Base-by-base conservation (phyloP, 768 basidiomycete species). In the Podaxis rugospora region DNA sequence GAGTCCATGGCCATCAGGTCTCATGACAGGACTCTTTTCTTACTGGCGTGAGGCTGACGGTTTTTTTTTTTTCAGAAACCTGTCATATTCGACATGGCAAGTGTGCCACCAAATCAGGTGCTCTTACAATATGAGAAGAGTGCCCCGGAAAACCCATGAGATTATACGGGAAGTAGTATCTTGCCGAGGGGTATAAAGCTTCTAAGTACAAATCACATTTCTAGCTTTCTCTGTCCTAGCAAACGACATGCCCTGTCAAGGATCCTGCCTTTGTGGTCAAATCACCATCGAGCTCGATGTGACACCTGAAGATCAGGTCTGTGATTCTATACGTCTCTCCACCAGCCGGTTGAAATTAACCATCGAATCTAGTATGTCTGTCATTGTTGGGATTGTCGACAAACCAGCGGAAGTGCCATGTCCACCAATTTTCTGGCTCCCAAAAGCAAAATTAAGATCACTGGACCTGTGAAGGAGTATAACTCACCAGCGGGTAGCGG, bases 351-450 rank as follows among this genome's bases (percentile, higher is more conserved):
- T 16, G 21, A 7, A 16, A 7, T 18, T 55, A n/a, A 32, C 7
- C 4, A 5, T 23, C 16, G 36, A 7, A 3, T 5, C 6, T 10
- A 55, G 73, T 66, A 74, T 44, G 35, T 72, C 35, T 76, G 75
- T 60, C 74, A 76, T 65, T 76, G 75, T 67, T 53, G 51, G 23
- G 75, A 76, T 59, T 75, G 75, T 66, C 68, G 67, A 36, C 68
- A 72, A 54, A 73, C 74, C 35, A 73, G 71, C 54, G 75, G 75
- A n/a, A 74, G 73, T 50, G 74, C 72, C 0, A 74, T 72, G 66
- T 71, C 70, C 68, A 73, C 74, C 62, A 75, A 74, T 64, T 62
- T 76, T 59, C 70, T 75, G 28, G 71, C 68, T 16, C 70, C 70
- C 5, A 67, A 74, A 61, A 72, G 67, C 54, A 68, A 70, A 47